Evolutionary conservation across 73 alveolate species (phyloP), one percentile per base, ranked within the genome.

Genomic region (Blepharisma japonicum): DNA sequence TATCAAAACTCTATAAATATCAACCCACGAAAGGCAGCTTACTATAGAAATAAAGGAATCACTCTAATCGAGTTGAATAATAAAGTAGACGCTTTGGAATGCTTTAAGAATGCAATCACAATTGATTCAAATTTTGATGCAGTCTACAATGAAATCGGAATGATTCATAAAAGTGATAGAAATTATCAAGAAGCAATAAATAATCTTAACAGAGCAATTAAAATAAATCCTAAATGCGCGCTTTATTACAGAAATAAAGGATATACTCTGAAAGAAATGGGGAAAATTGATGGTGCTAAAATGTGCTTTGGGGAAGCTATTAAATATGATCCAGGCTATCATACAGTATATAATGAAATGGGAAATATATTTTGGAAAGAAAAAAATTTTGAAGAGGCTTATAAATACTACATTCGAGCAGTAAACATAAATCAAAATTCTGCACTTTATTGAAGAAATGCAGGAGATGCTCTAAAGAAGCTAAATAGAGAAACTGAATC

Each of bases 341-440:
- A 14, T 14, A 4, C 18, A 53, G 68, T 4, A 14, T 53, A 53
- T n/a, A 53, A 53, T 53, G 23, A 53, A n/a, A n/a, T 83, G 61
- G 86, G 86, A 9, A 61, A 68, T 32, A 78, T 83, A n/a, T 55
- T 77, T 6, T 56, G 27, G 32, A 77, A 77, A 42, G 48, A 78
- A 67, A 78, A 83, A 14, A 61, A 83, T 23, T 53, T 67, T 67
- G 55, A 70, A 76, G 86, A 83, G 42, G 89, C 92, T 3, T 53
- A 78, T 25, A 71, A 79, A 85, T 72, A 74, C 38, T 85, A 71
- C 51, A 81, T 71, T 71, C 72, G 78, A 67, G 82, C 77, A 11
- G 23, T 85, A 55, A 49, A 85, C 56, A 42, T 80, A 61, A 80
- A 85, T 54, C 82, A 77, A 6, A 79, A 79, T 14, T 11, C 25